These are phyloP conservation scores for Pisolithus tinctorius DNA, from an alignment of 768 basidiomycete genomes.

Conservation along the genomic window DNA sequence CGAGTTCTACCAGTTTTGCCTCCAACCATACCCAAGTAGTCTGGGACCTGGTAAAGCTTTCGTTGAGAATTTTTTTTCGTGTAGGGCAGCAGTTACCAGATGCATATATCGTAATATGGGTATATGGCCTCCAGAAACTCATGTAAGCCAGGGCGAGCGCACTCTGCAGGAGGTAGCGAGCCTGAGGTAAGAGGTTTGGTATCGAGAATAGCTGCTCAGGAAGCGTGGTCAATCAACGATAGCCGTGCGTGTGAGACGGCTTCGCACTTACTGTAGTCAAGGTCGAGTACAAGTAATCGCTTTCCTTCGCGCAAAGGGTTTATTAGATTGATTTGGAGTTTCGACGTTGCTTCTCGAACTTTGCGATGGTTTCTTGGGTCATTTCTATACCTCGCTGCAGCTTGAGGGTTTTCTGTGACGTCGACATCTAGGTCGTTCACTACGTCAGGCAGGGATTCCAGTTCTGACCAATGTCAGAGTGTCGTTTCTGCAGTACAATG, in stretches of 20 bases:
- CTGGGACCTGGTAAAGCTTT: slow-evolving; percentile 51
- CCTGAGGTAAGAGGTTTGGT: slow-evolving; percentile 82
- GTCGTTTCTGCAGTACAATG: not conserved
- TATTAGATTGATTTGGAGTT: slow-evolving; percentile 64
- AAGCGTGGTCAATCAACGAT: not conserved
- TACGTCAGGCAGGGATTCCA: slow-evolving; percentile 61
- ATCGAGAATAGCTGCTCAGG: slow-evolving; percentile 62
- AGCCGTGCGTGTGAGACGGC: no score
- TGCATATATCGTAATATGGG: slow-evolving; percentile 82
- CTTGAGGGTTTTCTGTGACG: slow-evolving; percentile 54
- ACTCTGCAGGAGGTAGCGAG: slow-evolving; percentile 71
- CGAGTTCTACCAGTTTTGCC: slow-evolving; percentile 79
- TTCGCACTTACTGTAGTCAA: slow-evolving; percentile 69
- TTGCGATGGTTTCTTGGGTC: slow-evolving; percentile 81
- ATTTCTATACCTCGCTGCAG: slow-evolving; percentile 55
- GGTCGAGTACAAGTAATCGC: slow-evolving; percentile 77
- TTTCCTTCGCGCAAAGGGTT: slow-evolving; percentile 71
- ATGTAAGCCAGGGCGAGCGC: slow-evolving; percentile 77
- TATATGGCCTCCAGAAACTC: slow-evolving; percentile 78
- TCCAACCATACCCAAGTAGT: slow-evolving; percentile 90
- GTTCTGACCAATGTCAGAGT: slow-evolving; percentile 31
- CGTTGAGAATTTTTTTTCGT: not conserved
- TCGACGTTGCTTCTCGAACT: slow-evolving; percentile 64
- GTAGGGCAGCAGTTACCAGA: slow-evolving; percentile 48
- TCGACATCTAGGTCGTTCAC: slow-evolving; percentile 81